phyloP scores from a whole-genome alignment of 1,139 yeast species.

The Pichia sp. region DNA sequence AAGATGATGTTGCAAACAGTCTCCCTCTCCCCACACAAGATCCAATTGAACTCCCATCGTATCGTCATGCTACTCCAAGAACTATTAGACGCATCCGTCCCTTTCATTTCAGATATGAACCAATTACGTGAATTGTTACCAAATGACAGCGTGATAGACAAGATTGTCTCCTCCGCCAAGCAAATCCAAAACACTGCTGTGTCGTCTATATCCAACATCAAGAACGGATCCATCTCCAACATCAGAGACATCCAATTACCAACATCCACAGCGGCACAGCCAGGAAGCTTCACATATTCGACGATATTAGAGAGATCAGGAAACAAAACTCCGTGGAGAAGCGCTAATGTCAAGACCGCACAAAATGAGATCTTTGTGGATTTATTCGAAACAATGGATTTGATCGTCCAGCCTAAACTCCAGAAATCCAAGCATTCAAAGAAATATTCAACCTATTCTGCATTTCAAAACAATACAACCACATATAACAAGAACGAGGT shows the following conservation, averaged over 20 bases:
- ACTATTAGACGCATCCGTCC: constrained; percentile 75
- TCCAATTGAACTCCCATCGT: constrained; percentile 66
- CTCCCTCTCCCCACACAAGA: constrained; percentile 54
- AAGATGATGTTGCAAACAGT: constrained; percentile 55
- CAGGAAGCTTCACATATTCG: constrained; percentile 7
- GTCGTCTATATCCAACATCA: constrained; percentile 26
- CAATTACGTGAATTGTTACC: constrained; percentile 71
- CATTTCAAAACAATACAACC: background rate
- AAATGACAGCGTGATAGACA: constrained; percentile 39
- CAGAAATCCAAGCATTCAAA: background rate
- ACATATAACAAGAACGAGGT: background rate
- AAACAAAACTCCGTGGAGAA: constrained; percentile 66
- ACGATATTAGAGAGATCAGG: constrained; percentile 33
- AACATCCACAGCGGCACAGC: no score
- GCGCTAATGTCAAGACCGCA: constrained; percentile 59
- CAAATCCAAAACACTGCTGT: constrained; percentile 33
- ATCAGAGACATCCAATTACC: constrained; percentile 1
- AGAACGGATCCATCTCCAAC: constrained; percentile 22
- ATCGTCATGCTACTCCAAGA: constrained; percentile 60
- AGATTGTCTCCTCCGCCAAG: constrained; percentile 39
- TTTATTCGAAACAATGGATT: constrained; percentile 57
- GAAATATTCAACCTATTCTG: constrained; percentile 1
- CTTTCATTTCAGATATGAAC: constrained; percentile 72
- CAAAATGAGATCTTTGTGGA: constrained; percentile 85
- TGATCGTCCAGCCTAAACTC: constrained; percentile 36